phyloP scores from a whole-genome alignment of 805 yeast genomes.

The Novakomyces olei region DNA sequence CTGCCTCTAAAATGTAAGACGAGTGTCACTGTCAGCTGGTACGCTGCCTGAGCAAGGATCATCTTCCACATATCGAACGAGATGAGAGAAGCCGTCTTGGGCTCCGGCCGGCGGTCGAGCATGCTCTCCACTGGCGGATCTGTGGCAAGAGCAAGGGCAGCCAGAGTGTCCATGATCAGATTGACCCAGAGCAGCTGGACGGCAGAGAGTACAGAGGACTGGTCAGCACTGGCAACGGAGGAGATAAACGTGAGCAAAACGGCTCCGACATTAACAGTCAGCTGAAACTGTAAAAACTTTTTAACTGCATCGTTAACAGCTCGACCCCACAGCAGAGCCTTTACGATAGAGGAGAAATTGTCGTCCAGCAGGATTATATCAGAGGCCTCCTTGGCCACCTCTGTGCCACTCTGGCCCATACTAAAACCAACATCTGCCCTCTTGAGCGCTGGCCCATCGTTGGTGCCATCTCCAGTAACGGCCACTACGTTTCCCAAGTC shows the following conservation, averaged over 20 bases:
- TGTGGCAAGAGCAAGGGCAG: conserved; percentile 92
- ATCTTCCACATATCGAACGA: conserved; percentile 94
- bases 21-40: conserved; percentile 65
- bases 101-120: conserved; percentile 62
- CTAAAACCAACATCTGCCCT: conserved; percentile 96
- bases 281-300: conserved; percentile 86
- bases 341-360: conserved; percentile 82
- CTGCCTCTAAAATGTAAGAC: conserved; percentile 60
- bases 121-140: conserved; percentile 81
- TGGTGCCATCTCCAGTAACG: conserved; percentile 97
- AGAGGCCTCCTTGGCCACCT: conserved; percentile 94
- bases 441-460: conserved; percentile 94
- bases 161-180: conserved; percentile 92
- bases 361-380: conserved; percentile 84
- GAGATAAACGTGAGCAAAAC: conserved; percentile 81
- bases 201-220: conserved; percentile 78
- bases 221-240: conserved; percentile 64
- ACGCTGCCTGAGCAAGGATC: conserved; percentile 69
- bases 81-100: conserved; percentile 57
- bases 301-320: conserved; percentile 86
- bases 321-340: conserved; percentile 97
- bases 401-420: conserved; percentile 97
- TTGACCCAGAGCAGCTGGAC: conserved; percentile 96
- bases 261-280: conserved; percentile 94
- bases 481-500: conserved; percentile 84